Conservation (phyloP, 1,139 yeast genomes). For the Scheffersomyces insectosa region DNA sequence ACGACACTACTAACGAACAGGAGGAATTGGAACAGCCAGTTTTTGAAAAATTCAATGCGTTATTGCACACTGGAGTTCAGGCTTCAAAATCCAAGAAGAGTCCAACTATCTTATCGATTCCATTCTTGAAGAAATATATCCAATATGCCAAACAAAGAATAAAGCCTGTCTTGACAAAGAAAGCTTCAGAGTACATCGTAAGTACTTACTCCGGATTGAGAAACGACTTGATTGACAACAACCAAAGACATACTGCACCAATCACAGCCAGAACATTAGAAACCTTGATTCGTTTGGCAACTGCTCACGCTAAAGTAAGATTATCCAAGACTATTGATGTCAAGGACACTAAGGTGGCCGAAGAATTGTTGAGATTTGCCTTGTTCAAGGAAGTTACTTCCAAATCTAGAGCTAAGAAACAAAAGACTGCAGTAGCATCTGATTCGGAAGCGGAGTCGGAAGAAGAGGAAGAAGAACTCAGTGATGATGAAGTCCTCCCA, state of each 20-base stretch:
- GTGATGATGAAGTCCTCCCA: conserved; percentile 22
- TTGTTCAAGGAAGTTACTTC: conserved; percentile 73
- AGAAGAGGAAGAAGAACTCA: conserved; percentile 23
- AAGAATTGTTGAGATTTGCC: conserved; percentile 80
- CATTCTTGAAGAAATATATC: conserved; percentile 86
- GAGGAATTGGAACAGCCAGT: conserved; percentile 59
- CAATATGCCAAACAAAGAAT: conserved; percentile 93
- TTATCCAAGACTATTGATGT: conserved; percentile 72
- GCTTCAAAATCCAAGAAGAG: conserved; percentile 39
- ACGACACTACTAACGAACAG: conserved; percentile 46
- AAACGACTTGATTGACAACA: conserved; percentile 72
- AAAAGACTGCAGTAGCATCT: conserved; percentile 22
- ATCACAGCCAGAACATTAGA: conserved; percentile 98
- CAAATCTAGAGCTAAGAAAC: conserved; percentile 34
- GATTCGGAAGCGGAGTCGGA: conserved; percentile 15
- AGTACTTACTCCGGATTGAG: conserved; percentile 78
- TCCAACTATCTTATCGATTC: conserved; percentile 72
- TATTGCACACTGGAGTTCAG: conserved; percentile 78
- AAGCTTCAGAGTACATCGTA: conserved; percentile 82
- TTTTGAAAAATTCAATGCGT: conserved; percentile 79
- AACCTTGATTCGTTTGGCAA: conserved; percentile 89
- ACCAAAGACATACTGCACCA: conserved; percentile 86
- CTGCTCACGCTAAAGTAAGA: conserved; percentile 96
- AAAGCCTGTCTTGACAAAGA: conserved; percentile 75
- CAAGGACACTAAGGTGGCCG: conserved; percentile 85